Evolutionary conservation across 306 rosid species (phyloP), one percentile per base, ranked within the genome.

Genomic region (Cicer bijugum): DNA sequence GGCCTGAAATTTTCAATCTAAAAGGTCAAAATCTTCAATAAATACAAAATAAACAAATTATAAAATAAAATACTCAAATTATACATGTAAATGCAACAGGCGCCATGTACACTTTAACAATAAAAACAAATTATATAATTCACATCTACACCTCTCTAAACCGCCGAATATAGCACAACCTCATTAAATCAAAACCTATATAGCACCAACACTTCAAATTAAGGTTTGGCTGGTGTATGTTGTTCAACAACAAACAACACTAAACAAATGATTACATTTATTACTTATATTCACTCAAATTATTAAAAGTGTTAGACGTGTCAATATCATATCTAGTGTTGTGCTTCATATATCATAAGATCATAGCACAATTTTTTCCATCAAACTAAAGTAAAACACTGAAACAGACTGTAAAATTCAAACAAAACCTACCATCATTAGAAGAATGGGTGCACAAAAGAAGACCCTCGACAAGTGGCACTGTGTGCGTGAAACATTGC

Each of bases 401-500:
- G 1, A 75, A 51, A 4, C 2, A 1, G 12, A 45, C 28, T 10
- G 1, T 10, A 33, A 75, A 58, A 48, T 57, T 6, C 7, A 71
- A 51, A 67, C 46, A 62, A 75, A 62, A 47, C 93, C 65, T 67
- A 89, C 98, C 20, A 35, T 75, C 79, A 74, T 85, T 84, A 11
- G 85, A 0, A 12, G 72, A n/a, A 57, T 93, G 98, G 65, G 33
- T 12, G 60, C 74, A 71, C 6, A 78, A 80, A 47, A 79, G 89
- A 71, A 93, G 85, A 80, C 86, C 90, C 81, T 73, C 71, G 23
- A 93, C 86, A 2, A 93, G 82, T 1, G 90, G 92, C 79, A 87
- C 97, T 0, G 96, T 87, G 69, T 93, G 97, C n/a, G 98, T 91
- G 15, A 93, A 80, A 80, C 98, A 93, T 82, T 93, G 98, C 73